These are phyloP conservation scores for Hortiboletus campestris DNA, from an alignment of 768 basidiomycete species.

Conservation along the genomic window DNA sequence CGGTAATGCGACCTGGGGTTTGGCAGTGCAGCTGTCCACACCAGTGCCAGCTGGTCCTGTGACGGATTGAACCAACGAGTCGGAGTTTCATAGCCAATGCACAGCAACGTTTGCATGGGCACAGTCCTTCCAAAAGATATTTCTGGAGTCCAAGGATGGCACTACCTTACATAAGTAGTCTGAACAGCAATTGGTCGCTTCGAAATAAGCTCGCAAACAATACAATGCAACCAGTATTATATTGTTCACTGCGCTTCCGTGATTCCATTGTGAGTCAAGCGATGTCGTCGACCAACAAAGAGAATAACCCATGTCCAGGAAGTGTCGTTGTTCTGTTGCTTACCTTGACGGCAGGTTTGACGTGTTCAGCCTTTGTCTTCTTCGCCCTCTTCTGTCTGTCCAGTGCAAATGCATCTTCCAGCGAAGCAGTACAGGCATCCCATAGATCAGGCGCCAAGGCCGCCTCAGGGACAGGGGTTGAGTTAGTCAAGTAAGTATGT, in stretches of 20 bases:
- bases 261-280: constrained; percentile 25
- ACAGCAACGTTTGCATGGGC: no score
- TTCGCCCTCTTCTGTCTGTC: constrained; percentile 47
- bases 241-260: not conserved
- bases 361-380: constrained; percentile 28
- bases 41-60: no score
- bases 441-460: constrained; percentile 39
- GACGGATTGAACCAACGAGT: no score
- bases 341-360: constrained; percentile 20
- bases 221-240: not conserved
- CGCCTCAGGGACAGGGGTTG: constrained; percentile 17
- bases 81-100: not conserved
- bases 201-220: not conserved
- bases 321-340: constrained; percentile 13
- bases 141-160: no score
- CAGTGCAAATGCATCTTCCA: constrained; percentile 48
- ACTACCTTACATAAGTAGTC: no score
- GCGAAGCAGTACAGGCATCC: constrained; percentile 44
- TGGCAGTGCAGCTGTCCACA: no score
- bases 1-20: no score
- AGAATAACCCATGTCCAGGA: constrained; percentile 32
- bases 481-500: constrained; percentile 49
- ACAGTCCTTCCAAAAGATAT: no score
- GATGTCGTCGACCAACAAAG: constrained; percentile 41
- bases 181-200: not conserved